Base-by-base conservation (phyloP, 257 asterid species). In the Anisodus tanguticus region DNA sequence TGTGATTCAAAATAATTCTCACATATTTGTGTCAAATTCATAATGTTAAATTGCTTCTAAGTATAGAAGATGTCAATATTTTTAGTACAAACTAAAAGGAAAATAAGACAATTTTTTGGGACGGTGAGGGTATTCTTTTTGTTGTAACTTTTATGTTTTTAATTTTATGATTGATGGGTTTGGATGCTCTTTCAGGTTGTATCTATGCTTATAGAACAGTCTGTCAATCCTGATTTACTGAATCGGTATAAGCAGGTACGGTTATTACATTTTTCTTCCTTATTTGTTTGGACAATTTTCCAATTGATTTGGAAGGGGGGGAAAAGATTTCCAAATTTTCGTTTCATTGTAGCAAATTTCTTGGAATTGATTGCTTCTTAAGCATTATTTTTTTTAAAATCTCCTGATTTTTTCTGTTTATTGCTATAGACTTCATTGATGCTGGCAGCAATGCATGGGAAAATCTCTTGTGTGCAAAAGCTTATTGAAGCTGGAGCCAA, bases 401-500 rank as follows among this genome's bases (percentile, higher is more conserved):
- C 2, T 15, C 22, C 55, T 51, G 49, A 67, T 67, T 12, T 67
- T 12, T 81, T 84, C 26, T 87, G 86, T 68, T 88, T 88, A 69
- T 81, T 85, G 86, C 80, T 85, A 15, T 88, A 97, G 99, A 97
- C 98, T 86, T 98, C 99, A 79, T 86, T 97, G 91, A 97, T 97
- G 99, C 85, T 97, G 90, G 99, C 99, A 82, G 95, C 99, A 88
- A 93, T 97, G 98, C 98, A 97, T 77, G 99, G 99, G 80, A 97
- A 93, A 93, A 88, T 93, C 91, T 84, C 91, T 9, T 93, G 98
- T 87, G 94, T 95, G 85, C 83, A 88, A 86, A 93, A 90, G 91
- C 95, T 97, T 55, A 97, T 95, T 57, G 95, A 92, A 88, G 94
- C 97, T 17, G 99, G 99, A 84, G 98, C 98, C 41, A 93, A 95